Base-by-base conservation (phyloP, 1,284 basidiomycete species). In the Cryptococcus floricola region DNA sequence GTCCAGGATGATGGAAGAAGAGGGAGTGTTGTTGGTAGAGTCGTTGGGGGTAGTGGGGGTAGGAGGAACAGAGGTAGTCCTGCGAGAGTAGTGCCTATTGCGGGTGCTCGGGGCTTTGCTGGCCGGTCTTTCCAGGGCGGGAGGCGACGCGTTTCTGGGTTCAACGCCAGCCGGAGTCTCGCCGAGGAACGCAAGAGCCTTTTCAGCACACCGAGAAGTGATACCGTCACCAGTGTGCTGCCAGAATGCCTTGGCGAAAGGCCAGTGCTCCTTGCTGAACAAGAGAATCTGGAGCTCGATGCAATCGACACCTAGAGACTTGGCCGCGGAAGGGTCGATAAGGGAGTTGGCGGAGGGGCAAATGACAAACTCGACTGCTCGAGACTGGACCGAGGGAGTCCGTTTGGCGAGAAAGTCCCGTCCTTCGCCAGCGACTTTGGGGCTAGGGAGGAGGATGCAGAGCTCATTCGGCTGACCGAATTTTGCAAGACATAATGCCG, bases 151-250 rank as follows among this genome's bases (percentile, higher is more conserved):
- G 5, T 57, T 42, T 16, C 48, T 27, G 23, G 58, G 41, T 14
- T 42, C n/a, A 14, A 42, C 46, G 37, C 38, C 5, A 43, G 38
- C 9, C 5, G 78, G 75, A 12, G 69, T 62, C 60, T 79, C 77
- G 12, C 78, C 79, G 6, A 42, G 41, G 41, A 42, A 42, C 9
- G 41, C 79, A 27, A 98, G 81, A 65, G 88, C 92, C 50, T 85
- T 81, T 55, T 95, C 91, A 1, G 94, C 93, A 38, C 88, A 78
- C 19, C 95, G 85, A 60, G 89, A 93, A 1, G 88, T 91, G 50
- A 98, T 87, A 0, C 93, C 93, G 61, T 89, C 80, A 0, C 95
- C 95, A 0, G 89, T 87, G 70, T 98, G 94, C 68, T 98, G 94
- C 93, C 95, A 97, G 74, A 94, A 97, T 70, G 91, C 83, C 75